A percentile compares a stretch with the other conserved stretches of the same genome.
phyloP scores from a whole-genome alignment of 345 rosid genomes.

The Eutrema heterophyllum region DNA sequence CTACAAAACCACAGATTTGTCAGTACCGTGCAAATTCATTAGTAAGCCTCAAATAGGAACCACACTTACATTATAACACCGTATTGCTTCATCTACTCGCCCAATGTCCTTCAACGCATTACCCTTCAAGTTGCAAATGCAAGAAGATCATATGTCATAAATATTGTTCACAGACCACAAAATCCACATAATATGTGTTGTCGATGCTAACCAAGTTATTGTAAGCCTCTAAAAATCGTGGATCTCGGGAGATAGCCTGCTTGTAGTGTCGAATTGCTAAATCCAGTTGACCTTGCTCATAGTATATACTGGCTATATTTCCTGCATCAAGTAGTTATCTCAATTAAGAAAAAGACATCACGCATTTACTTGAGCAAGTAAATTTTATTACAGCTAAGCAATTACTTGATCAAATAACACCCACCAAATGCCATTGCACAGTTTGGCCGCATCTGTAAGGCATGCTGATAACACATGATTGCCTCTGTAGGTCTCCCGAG shows the following conservation, averaged over 20 bases:
- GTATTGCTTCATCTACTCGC: conserved; percentile 87
- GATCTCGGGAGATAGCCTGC: conserved; percentile 80
- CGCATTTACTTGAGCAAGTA: background rate
- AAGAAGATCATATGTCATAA: background rate
- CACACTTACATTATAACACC: conserved; percentile 76
- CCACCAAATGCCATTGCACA: conserved; percentile 84
- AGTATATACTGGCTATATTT: conserved; percentile 78
- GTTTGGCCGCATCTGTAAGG: conserved; percentile 78
- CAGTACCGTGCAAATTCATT: conserved; percentile 18
- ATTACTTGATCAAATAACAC: conserved; percentile 23
- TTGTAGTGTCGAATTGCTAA: conserved; percentile 82
- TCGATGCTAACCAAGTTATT: conserved; percentile 77
- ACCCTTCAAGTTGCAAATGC: conserved; percentile 48
- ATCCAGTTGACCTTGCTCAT: conserved; percentile 87
- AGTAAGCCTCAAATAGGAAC: background rate
- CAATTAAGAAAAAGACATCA: background rate
- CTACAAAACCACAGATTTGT: conserved; percentile 42
- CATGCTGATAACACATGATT: conserved; percentile 80
- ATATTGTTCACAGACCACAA: conserved; percentile 1
- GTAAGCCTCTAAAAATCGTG: conserved; percentile 90
- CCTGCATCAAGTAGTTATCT: conserved; percentile 44
- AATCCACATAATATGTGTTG: background rate
- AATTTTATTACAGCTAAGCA: background rate
- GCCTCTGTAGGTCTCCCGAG: conserved; percentile 96
- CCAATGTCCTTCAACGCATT: conserved; percentile 95